Conservation (phyloP, 2,329 filamentous ascomycete genomes). For the Aspergillus melleus region DNA sequence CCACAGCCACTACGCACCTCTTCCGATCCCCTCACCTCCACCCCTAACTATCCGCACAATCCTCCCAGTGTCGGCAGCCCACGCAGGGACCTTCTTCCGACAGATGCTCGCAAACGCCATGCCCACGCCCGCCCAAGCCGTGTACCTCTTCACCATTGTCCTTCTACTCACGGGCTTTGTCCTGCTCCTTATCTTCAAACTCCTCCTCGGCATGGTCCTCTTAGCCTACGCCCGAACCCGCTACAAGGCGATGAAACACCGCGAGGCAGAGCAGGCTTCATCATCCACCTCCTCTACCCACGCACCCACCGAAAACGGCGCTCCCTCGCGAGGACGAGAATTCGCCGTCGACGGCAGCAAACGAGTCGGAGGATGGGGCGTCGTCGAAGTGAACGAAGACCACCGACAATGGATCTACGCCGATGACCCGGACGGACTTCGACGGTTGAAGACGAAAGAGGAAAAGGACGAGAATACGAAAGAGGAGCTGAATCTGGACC, state of each 20-base stretch:
- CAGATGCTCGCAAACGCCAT: constrained; percentile 43
- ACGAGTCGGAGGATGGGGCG: constrained; percentile 76
- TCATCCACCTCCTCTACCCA: not conserved
- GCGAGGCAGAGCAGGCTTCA: constrained; percentile 48
- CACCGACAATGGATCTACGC: constrained; percentile 81
- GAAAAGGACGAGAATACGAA: constrained; percentile 60
- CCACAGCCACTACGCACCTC: constrained; percentile 55
- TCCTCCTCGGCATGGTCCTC: constrained; percentile 84
- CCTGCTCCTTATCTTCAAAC: constrained; percentile 77
- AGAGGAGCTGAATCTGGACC: constrained; percentile 62
- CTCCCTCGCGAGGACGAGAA: constrained; percentile 41
- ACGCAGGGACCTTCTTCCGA: constrained; percentile 40
- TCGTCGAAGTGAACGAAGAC: constrained; percentile 86
- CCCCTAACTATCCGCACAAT: constrained; percentile 61
- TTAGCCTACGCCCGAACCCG: constrained; percentile 76
- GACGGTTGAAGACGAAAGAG: constrained; percentile 62
- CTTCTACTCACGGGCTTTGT: constrained; percentile 85
- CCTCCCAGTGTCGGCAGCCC: constrained; percentile 54
- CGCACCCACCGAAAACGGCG: constrained; percentile 8
- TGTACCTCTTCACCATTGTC: constrained; percentile 64
- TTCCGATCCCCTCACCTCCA: constrained; percentile 62
- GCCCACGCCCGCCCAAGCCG: constrained; percentile 41
- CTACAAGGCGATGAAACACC: constrained; percentile 76
- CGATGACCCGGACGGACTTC: constrained; percentile 73
- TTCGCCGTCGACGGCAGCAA: constrained; percentile 69